These are phyloP conservation scores for Manihot esculenta DNA, from an alignment of 441 rosid genomes.

Conservation along the genomic window DNA sequence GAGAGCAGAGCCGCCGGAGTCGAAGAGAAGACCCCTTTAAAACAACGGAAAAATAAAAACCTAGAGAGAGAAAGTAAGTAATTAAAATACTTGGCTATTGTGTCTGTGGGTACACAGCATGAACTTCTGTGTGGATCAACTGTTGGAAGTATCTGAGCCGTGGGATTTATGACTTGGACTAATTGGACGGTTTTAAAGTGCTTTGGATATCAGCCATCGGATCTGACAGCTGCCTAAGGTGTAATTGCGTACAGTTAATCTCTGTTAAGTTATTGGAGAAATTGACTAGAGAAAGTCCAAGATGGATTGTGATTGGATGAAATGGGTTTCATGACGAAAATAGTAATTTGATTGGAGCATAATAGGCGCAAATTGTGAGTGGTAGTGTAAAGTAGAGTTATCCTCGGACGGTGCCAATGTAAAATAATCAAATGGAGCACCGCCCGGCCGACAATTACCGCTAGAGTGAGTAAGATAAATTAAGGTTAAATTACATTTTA, in stretches of 20 bases:
- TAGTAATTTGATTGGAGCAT: constrained; percentile 1
- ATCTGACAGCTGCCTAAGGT: not conserved
- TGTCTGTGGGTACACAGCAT: too few relatives aligned
- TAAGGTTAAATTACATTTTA: too few relatives aligned
- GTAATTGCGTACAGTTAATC: not conserved
- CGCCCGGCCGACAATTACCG: too few relatives aligned
- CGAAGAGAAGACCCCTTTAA: not conserved
- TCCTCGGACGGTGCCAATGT: not conserved
- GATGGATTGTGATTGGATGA: not conserved
- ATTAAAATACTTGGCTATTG: too few relatives aligned
- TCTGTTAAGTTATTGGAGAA: not conserved
- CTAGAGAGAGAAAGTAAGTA: not conserved
- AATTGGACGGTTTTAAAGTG: not conserved
- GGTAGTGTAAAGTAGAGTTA: not conserved
- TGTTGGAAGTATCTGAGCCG: not conserved
- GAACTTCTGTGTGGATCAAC: not conserved
- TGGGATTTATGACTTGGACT: not conserved
- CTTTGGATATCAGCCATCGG: constrained; percentile 2
- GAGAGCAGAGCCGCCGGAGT: not conserved
- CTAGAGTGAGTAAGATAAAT: too few relatives aligned
- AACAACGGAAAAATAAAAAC: too few relatives aligned
- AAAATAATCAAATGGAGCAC: too few relatives aligned
- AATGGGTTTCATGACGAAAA: too few relatives aligned
- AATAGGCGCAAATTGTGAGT: not conserved
- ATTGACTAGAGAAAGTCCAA: too few relatives aligned